A percentile compares a stretch with the other conserved stretches of the same genome.
Conservation (phyloP, 768 basidiomycete genomes). For the Lanmaoa rubissima region DNA sequence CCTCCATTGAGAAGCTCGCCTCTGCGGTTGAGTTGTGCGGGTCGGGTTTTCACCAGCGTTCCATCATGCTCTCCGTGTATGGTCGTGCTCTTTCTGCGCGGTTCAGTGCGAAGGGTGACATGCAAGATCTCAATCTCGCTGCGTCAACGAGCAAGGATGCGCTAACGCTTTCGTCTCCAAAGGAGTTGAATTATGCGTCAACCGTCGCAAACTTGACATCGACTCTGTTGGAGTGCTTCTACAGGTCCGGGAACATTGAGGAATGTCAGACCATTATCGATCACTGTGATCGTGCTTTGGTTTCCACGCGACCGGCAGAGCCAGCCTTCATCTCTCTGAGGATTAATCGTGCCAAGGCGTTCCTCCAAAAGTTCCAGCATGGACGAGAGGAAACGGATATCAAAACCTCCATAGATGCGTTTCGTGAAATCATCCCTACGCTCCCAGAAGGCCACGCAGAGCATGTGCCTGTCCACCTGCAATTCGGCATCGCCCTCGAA, state of each 20-base stretch:
- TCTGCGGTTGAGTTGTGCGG: constrained; percentile 14
- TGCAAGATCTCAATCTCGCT: constrained; percentile 14
- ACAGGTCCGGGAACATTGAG: constrained; percentile 4
- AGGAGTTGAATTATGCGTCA: not conserved
- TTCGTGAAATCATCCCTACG: constrained; percentile 12
- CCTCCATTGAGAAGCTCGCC: constrained; percentile 13
- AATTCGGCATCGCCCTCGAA: constrained; percentile 20
- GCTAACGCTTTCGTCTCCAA: constrained; percentile 6
- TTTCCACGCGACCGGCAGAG: not conserved
- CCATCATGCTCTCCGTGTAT: constrained; percentile 11
- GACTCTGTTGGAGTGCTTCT: constrained; percentile 9
- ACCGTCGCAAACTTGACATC: constrained; percentile 1
- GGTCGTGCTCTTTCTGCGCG: constrained; percentile 13
- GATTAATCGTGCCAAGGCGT: constrained; percentile 14
- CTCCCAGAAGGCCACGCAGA: constrained; percentile 14
- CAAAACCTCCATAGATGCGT: constrained; percentile 5
- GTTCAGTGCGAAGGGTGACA: constrained; percentile 14
- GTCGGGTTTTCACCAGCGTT: constrained; percentile 4
- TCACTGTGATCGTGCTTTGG: constrained; percentile 21
- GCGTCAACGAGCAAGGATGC: constrained; percentile 17
- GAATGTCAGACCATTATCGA: constrained; percentile 21
- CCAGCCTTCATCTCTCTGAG: constrained; percentile 1
- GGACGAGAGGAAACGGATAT: constrained; percentile 11
- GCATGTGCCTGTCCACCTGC: constrained; percentile 3
- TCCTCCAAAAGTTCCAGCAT: constrained; percentile 10